Conservation (phyloP, 805 yeast genomes). For the Schizosaccharomyces pombe region ASM294v3 CU329670.1:1936001-1936500, state of each 20-base stretch:
- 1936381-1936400: conserved; percentile 75
- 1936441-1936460: conserved; percentile 76
- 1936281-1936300: not conserved
- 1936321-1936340: not conserved
- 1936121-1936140: conserved; percentile 36
- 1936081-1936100: not conserved
- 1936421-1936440: conserved; percentile 74
- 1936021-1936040: too few species aligned
- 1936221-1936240: conserved; percentile 78
- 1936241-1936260: not conserved
- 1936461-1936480: conserved; percentile 82
- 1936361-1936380: conserved; percentile 89
- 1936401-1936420: conserved; percentile 55
- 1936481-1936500: conserved; percentile 78
- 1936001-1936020: too few species aligned
- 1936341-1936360: conserved; percentile 69
- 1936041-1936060: too few species aligned
- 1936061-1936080: too few species aligned
- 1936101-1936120: conserved; percentile 1
- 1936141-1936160: conserved; percentile 69
- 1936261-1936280: not conserved
- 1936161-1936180: conserved; percentile 75
- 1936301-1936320: not conserved
- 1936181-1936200: conserved; percentile 46
- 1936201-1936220: conserved; percentile 71